Evolutionary conservation across 2,329 filamentous ascomycete genomes (phyloP).

Genomic region (Cercospora nicotianae): DNA sequence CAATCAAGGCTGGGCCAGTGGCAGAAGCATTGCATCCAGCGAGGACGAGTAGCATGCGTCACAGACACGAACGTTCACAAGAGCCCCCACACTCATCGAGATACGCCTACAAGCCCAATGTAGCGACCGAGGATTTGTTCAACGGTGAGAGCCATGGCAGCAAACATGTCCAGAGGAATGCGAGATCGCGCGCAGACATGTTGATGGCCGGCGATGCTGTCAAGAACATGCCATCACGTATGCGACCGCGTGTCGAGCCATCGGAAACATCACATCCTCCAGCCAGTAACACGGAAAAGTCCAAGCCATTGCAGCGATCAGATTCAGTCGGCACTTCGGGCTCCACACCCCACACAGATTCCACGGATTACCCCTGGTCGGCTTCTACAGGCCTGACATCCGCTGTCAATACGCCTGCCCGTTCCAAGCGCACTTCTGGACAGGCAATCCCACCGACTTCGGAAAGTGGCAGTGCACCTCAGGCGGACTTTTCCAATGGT

Average conservation of each 20-base stretch:
- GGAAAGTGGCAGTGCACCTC: slow-evolving; percentile 35
- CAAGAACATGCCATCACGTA: slow-evolving; percentile 20
- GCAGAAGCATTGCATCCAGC: slow-evolving; percentile 14
- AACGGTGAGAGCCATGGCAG: slow-evolving; percentile 14
- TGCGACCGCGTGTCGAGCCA: slow-evolving; percentile 19
- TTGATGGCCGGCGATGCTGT: slow-evolving; percentile 27
- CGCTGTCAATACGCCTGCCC: slow-evolving; percentile 42
- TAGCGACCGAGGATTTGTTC: slow-evolving; percentile 29
- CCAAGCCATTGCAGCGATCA: slow-evolving; percentile 31
- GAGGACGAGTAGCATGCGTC: slow-evolving; percentile 20
- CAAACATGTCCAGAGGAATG: slow-evolving; percentile 18
- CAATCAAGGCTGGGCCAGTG: slow-evolving; percentile 30
- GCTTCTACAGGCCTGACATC: slow-evolving; percentile 47
- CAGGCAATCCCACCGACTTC: slow-evolving; percentile 33
- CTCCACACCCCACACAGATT: slow-evolving; percentile 46
- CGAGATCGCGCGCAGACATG: slow-evolving; percentile 33
- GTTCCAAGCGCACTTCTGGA: slow-evolving; percentile 45
- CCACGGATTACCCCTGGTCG: slow-evolving; percentile 43
- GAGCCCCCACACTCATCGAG: slow-evolving; percentile 18
- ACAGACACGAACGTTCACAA: slow-evolving; percentile 12
- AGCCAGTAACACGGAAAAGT: slow-evolving; percentile 35
- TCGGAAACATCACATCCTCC: slow-evolving; percentile 29
- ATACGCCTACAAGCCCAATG: slow-evolving; percentile 19
- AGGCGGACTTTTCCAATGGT: slow-evolving; percentile 41
- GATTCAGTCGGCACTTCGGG: slow-evolving; percentile 36